Evolutionary conservation across 257 asterid species (phyloP).

Genomic region (Solanum clarkiae): DNA sequence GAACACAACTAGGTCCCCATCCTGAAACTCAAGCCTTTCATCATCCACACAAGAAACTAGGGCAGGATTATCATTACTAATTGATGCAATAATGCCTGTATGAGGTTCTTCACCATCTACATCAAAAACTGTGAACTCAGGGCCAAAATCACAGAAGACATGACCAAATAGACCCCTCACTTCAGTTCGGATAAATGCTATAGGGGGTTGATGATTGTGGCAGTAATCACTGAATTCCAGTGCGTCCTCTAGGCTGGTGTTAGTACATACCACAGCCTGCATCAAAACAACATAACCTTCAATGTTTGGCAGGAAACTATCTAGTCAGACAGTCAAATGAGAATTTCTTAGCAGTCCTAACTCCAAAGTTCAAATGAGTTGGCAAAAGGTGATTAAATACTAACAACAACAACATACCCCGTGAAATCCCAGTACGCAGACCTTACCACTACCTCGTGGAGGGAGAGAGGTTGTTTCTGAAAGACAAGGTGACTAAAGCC

Average conservation of each 20-base stretch:
- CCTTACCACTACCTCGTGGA: too few species aligned
- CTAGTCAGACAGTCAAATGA: neutral
- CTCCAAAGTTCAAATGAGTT: neutral
- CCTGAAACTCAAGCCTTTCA: slow-evolving; percentile 94
- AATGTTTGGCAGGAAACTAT: neutral
- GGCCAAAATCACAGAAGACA: slow-evolving; percentile 85
- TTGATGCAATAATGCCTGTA: slow-evolving; percentile 82
- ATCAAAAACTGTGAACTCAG: slow-evolving; percentile 74
- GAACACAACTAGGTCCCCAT: slow-evolving; percentile 80
- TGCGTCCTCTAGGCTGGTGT: slow-evolving; percentile 42
- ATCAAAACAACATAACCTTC: neutral
- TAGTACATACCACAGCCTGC: slow-evolving; percentile 93
- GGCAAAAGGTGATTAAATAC: neutral
- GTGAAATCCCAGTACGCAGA: too few species aligned
- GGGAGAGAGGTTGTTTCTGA: too few species aligned
- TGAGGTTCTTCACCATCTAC: slow-evolving; percentile 96
- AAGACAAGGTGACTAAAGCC: neutral
- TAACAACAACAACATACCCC: too few species aligned
- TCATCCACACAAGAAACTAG: slow-evolving; percentile 87
- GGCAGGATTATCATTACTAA: slow-evolving; percentile 77
- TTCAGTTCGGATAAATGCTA: slow-evolving; percentile 83
- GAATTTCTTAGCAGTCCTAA: neutral
- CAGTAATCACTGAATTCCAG: slow-evolving; percentile 72
- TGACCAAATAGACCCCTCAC: slow-evolving; percentile 86
- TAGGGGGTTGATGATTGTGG: slow-evolving; percentile 79